phyloP scores from a whole-genome alignment of 176 grass and related monocot species.

The Oryza officinalis region DNA sequence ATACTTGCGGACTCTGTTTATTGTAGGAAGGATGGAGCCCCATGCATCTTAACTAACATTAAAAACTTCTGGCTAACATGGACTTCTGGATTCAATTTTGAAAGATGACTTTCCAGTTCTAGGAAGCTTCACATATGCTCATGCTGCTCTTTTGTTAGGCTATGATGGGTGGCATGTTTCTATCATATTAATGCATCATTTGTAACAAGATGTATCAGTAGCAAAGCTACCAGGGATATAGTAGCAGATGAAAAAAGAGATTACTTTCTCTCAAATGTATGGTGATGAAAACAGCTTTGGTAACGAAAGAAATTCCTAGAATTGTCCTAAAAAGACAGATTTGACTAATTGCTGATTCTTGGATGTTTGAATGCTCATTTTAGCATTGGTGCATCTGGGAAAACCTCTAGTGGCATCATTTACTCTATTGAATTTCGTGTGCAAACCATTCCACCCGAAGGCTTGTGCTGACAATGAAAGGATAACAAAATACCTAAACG shows the following conservation, averaged over 20 bases:
- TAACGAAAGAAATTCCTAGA: not conserved
- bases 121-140: not conserved
- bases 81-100: slow-evolving; percentile 3
- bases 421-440: no score
- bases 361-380: no score
- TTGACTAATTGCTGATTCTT: not conserved
- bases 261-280: not conserved
- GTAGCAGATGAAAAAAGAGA: not conserved
- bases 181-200: not conserved
- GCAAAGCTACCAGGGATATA: slow-evolving; percentile 7
- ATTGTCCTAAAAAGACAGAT: not conserved
- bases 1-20: not conserved
- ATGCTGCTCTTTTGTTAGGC: not conserved
- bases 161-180: not conserved
- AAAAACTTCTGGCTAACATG: not conserved
- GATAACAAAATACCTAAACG: no score
- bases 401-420: no score
- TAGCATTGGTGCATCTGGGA: no score
- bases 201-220: not conserved
- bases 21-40: slow-evolving; percentile 10
- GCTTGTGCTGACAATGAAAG: no score
- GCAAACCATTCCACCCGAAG: no score
- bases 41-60: slow-evolving; percentile 27
- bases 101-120: not conserved
- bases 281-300: no score